These are phyloP conservation scores for Leptographium wingfieldii DNA, from an alignment of 2,329 filamentous ascomycete genomes.

Conservation along the genomic window DNA sequence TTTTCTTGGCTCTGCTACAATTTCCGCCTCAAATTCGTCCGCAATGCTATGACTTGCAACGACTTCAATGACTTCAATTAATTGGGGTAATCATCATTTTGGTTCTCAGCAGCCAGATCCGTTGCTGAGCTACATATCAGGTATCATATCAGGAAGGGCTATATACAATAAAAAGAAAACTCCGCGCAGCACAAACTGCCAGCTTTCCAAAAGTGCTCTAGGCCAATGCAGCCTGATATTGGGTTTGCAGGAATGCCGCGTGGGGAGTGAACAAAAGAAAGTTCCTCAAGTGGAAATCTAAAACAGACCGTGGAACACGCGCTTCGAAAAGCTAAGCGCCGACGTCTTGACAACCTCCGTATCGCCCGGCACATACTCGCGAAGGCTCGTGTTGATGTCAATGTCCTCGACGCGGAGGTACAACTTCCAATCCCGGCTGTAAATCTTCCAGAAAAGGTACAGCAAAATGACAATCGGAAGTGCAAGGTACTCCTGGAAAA, in stretches of 20 bases:
- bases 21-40: too few species aligned
- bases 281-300: conserved; percentile 12
- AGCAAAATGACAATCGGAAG: conserved; percentile 41
- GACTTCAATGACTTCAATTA: not conserved
- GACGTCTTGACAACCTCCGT: conserved; percentile 20
- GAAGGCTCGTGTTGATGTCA: conserved; percentile 47
- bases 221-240: not conserved
- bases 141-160: not conserved
- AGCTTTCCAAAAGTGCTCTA: not conserved
- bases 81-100: not conserved
- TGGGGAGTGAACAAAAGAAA: not conserved
- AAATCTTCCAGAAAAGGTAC: conserved; percentile 56
- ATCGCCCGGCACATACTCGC: conserved; percentile 38
- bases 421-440: conserved; percentile 36
- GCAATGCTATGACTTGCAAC: too few species aligned
- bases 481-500: conserved; percentile 48
- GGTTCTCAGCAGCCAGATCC: not conserved
- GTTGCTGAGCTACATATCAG: not conserved
- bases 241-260: not conserved
- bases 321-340: conserved; percentile 23
- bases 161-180: not conserved
- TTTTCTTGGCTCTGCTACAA: not conserved
- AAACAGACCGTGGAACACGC: conserved; percentile 22
- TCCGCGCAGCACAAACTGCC: not conserved
- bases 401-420: conserved; percentile 46